Evolutionary conservation across 371 early-diverging fungal species (phyloP), one percentile per base, ranked within the genome.

Genomic region (Capillidium rhysosporum): DNA sequence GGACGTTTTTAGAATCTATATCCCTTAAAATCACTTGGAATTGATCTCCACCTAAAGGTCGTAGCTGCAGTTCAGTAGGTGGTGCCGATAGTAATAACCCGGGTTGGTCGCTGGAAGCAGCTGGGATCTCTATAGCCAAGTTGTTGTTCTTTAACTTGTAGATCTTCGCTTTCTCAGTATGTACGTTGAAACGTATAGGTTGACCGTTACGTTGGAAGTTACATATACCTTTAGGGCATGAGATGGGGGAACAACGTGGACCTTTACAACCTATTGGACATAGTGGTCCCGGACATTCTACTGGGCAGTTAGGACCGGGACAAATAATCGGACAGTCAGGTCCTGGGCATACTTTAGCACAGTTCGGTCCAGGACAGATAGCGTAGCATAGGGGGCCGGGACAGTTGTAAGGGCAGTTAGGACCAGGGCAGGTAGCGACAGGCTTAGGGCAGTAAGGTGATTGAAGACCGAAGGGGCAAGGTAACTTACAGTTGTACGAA

Each of bases 241-340:
- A 12, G 8, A 47, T 28, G 12, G 16, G 18, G 18, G 14, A 12
- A 47, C 48, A 47, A 4, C 25, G 5, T 16, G 43, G 25, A 9
- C 48, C 48, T 14, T 14, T n/a, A 47, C 48, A 47, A 14, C 18
- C 14, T 12, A 47, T 26, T 18, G 48, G 48, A 30, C 48, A 47
- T 28, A 28, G 26, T 47, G 48, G 24, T 18, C 48, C 48, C 14
- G 48, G 48, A 18, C 48, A 47, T 5, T 20, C 25, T 30, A 47
- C 48, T 28, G 48, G 48, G 25, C 48, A 47, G 26, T 47, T 47
- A 18, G 48, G 48, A 5, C 48, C 48, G 4, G 48, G 48, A 25
- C 48, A 47, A 14, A 12, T 20, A 18, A 47, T 47, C 4, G 48
- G 48, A 47, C 48, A 47, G 14, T 26, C 23, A 18, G 12, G 8